Evolutionary conservation across 208 protist genomes (phyloP).

Genomic region (Leishmania tarentolae): DNA sequence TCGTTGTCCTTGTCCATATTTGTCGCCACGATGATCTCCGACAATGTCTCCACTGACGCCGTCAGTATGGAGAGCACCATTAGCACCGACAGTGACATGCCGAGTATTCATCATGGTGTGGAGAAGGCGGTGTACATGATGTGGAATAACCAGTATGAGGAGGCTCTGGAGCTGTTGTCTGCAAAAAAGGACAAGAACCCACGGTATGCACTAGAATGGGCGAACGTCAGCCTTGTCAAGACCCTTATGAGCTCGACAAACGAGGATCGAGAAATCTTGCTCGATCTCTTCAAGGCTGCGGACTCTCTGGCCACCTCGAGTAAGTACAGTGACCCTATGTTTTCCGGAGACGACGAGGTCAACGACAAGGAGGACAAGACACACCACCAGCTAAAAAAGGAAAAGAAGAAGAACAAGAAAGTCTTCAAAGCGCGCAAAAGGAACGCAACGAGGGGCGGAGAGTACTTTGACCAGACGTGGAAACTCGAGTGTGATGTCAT

Average conservation of each 20-base stretch:
- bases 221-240: constrained; percentile 73
- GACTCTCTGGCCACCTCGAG: constrained; percentile 73
- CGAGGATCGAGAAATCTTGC: constrained; percentile 63
- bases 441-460: constrained; percentile 47
- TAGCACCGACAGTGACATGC: constrained; percentile 31
- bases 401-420: constrained; percentile 52
- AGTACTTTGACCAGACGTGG: constrained; percentile 74
- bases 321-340: constrained; percentile 77
- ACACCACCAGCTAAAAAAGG: constrained; percentile 14
- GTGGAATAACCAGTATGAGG: constrained; percentile 88
- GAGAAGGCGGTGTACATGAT: constrained; percentile 64
- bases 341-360: constrained; percentile 31
- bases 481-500: constrained; percentile 92
- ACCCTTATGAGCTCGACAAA: constrained; percentile 86
- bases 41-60: constrained; percentile 16
- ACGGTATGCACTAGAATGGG: constrained; percentile 85
- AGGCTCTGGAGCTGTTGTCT: constrained; percentile 54
- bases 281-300: constrained; percentile 79
- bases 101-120: constrained; percentile 51
- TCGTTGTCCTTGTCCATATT: not conserved
- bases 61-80: constrained; percentile 38
- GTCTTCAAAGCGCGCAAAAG: constrained; percentile 59
- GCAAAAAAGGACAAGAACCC: constrained; percentile 77
- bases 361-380: constrained; percentile 28
- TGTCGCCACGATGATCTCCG: constrained; percentile 10